phyloP scores from a whole-genome alignment of 1,284 basidiomycete species.

The Rhodofomes roseus region DNA sequence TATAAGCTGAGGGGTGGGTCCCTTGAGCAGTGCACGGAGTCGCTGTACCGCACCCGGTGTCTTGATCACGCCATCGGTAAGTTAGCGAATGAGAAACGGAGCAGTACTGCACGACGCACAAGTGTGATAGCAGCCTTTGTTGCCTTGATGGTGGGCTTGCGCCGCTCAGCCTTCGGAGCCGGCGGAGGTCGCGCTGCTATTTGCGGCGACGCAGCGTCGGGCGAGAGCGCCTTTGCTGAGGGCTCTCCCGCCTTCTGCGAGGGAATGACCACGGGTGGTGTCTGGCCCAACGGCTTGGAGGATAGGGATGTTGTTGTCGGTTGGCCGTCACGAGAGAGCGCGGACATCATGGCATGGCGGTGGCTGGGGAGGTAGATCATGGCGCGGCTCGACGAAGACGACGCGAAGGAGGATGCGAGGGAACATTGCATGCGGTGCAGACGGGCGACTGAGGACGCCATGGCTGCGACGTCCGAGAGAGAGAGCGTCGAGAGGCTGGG shows the following conservation, averaged over 20 bases:
- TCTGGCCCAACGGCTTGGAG: conserved; percentile 35
- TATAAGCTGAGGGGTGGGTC: conserved; percentile 88
- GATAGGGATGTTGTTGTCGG: conserved; percentile 17
- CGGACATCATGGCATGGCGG: conserved; percentile 60
- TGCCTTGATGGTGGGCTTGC: conserved; percentile 64
- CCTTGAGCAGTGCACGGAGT: conserved; percentile 65
- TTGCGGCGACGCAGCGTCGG: conserved; percentile 65
- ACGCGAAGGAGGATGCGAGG: neutral
- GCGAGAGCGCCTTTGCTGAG: conserved; percentile 35
- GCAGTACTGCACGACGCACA: conserved; percentile 36
- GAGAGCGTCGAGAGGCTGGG: neutral
- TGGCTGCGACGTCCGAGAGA: neutral
- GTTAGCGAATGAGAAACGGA: neutral
- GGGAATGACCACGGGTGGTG: conserved; percentile 51
- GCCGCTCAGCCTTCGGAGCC: conserved; percentile 57
- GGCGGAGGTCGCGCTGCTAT: conserved; percentile 68
- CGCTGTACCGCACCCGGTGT: conserved; percentile 79
- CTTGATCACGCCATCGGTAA: conserved; percentile 37
- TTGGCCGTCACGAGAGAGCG: conserved; percentile 31
- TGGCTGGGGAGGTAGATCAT: conserved; percentile 27
- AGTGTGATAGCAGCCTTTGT: conserved; percentile 83
- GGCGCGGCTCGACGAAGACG: conserved; percentile 9
- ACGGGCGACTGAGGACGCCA: conserved; percentile 1
- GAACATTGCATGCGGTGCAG: conserved; percentile 2
- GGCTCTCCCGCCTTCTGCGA: conserved; percentile 31